These are phyloP conservation scores for Plectranthus barbatus DNA, from an alignment of 257 asterid species.

Conservation along the genomic window DNA sequence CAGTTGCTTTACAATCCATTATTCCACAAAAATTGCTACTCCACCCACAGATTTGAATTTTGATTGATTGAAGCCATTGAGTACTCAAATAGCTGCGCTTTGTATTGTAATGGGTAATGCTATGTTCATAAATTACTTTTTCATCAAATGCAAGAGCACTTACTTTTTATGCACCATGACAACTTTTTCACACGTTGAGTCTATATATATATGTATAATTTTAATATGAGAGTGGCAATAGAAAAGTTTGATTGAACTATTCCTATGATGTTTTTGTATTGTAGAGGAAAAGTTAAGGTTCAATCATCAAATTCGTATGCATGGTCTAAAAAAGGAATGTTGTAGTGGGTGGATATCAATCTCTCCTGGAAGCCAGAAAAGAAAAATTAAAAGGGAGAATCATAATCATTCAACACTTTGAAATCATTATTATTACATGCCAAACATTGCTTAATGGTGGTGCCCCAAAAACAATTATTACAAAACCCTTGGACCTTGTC, in stretches of 20 bases:
- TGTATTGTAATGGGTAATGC: background rate
- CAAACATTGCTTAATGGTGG: slow-evolving; percentile 39
- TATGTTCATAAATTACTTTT: background rate
- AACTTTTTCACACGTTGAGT: too few relatives aligned
- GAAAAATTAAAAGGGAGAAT: too few relatives aligned
- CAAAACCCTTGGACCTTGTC: background rate
- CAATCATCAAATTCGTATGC: slow-evolving; percentile 26
- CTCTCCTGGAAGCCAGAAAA: background rate
- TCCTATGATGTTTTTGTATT: slow-evolving; percentile 7
- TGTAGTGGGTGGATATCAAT: slow-evolving; percentile 19
- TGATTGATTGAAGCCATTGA: background rate
- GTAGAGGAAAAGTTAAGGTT: slow-evolving; percentile 23
- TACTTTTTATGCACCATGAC: too few relatives aligned
- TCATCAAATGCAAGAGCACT: too few relatives aligned
- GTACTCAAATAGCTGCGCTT: background rate
- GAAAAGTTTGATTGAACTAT: background rate
- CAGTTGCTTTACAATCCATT: slow-evolving; percentile 19
- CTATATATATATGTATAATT: too few relatives aligned
- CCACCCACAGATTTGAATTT: background rate
- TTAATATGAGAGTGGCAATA: too few relatives aligned
- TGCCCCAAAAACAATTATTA: slow-evolving; percentile 41
- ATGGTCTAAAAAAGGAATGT: slow-evolving; percentile 25
- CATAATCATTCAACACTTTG: slow-evolving; percentile 17
- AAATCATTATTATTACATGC: slow-evolving; percentile 23
- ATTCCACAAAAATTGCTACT: slow-evolving; percentile 20